Conservation (phyloP, 2,329 filamentous ascomycete species). For the Sphaerulina populicola region DNA sequence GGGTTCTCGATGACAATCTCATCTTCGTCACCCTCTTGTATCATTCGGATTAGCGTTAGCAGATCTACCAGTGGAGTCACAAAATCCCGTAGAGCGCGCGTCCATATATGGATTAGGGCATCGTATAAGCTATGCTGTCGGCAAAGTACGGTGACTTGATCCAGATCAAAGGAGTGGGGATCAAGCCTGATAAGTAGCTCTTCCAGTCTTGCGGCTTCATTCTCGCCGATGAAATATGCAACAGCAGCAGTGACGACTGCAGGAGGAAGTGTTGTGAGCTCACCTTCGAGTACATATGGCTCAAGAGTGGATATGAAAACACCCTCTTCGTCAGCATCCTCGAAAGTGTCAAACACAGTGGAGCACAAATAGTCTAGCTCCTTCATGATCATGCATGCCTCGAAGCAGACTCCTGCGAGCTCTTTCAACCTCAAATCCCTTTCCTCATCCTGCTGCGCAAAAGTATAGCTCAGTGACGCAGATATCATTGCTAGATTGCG, state of each 20-base stretch:
- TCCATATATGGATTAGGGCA: slow-evolving; percentile 95
- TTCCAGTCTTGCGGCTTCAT: slow-evolving; percentile 70
- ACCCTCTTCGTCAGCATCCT: slow-evolving; percentile 62
- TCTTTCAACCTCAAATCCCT: slow-evolving; percentile 59
- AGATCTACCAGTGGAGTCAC: slow-evolving; percentile 84
- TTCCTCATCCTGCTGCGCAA: slow-evolving; percentile 52
- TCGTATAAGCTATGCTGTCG: slow-evolving; percentile 90
- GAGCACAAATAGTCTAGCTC: slow-evolving; percentile 83
- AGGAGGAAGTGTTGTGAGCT: slow-evolving; percentile 68
- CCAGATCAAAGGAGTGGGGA: slow-evolving; percentile 82
- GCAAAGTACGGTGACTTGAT: slow-evolving; percentile 83
- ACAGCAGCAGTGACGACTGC: slow-evolving; percentile 79
- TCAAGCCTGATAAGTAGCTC: slow-evolving; percentile 92
- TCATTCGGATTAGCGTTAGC: slow-evolving; percentile 52
- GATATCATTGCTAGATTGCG: slow-evolving; percentile 89
- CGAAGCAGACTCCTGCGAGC: slow-evolving; percentile 73
- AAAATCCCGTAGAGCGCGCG: slow-evolving; percentile 78
- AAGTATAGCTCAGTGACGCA: slow-evolving; percentile 83
- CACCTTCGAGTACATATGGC: slow-evolving; percentile 72
- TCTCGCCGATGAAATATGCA: slow-evolving; percentile 66
- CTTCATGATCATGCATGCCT: slow-evolving; percentile 67
- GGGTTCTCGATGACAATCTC: slow-evolving; percentile 40
- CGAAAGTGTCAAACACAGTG: slow-evolving; percentile 82
- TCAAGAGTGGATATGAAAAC: slow-evolving; percentile 85
- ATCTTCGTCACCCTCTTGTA: slow-evolving; percentile 49